Evolutionary conservation across 2,329 filamentous ascomycete species (phyloP), one percentile per base, ranked within the genome.

Genomic region (Fusarium begoniae): DNA sequence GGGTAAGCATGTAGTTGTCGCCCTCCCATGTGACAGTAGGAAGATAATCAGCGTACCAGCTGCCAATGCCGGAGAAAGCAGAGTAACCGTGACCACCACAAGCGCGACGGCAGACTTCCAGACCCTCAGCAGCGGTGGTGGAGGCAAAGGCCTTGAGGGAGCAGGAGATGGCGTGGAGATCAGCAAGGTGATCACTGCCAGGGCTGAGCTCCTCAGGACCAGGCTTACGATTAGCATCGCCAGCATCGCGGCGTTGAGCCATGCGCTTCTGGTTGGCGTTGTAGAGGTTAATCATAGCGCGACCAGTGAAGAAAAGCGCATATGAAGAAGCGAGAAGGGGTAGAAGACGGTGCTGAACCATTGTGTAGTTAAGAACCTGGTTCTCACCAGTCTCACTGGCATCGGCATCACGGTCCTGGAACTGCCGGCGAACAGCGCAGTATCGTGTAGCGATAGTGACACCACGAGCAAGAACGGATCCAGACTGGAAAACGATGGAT

Each of bases 1-100:
- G 93, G 15, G 92, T 93, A 67, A 95, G 85, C 92, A 95, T 94
- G 84, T 93, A 94, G 85, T 94, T 94, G 84, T 94, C 93, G 50
- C 93, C 93, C 80, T 94, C 93, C 90, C 91, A 93, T 15, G 92
- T 93, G 8, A 86, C 83, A 7, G 82, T 84, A n/a, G 93, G 92
- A 3, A 94, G 86, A 79, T 94, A 94, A 80, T 95, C 92, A 35
- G 92, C 87, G 77, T 94, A 95, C 88, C 90, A 93, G 24, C 88
- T 84, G 4, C 92, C 92, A 75, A 95, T 93, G n/a, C 93, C 93
- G 62, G 90, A 90, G 84, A 94, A 94, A 77, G 87, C 90, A 62
- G 88, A 91, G 85, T 94, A 95, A 53, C 93, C 93, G 80, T 95
- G 93, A 11, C 93, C 93, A 81, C 93, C 93, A 73, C 92, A 94